Evolutionary conservation across 768 basidiomycete genomes (phyloP).

Genomic region (Macrocybe gigantea): DNA sequence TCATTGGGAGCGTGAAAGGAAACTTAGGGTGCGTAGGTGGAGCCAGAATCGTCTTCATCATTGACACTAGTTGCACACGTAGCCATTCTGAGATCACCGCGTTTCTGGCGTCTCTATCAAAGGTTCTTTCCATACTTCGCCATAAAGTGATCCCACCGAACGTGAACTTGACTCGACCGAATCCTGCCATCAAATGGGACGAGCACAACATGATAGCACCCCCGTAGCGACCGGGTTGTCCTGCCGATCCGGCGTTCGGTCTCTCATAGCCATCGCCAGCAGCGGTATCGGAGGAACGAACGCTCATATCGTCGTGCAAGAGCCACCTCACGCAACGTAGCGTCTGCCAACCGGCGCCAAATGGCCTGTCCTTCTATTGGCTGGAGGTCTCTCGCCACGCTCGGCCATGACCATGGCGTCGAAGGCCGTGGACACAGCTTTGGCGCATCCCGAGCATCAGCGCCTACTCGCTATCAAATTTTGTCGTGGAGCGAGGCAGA

Average conservation of each 20-base stretch:
- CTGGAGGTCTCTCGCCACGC: conserved; percentile 31
- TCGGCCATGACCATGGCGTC: conserved; percentile 13
- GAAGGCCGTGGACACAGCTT: conserved; percentile 1
- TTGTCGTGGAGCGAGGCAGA: conserved; percentile 25
- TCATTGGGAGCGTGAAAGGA: conserved; percentile 40
- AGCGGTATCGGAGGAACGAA: conserved; percentile 41
- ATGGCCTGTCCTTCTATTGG: conserved; percentile 22
- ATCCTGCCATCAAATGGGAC: conserved; percentile 34
- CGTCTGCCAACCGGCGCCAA: background rate
- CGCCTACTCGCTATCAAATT: conserved; percentile 8
- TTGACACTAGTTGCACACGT: too few relatives aligned
- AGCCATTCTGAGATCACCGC: conserved; percentile 37
- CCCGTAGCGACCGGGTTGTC: conserved; percentile 19
- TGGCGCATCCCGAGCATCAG: conserved; percentile 1
- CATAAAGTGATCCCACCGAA: conserved; percentile 31
- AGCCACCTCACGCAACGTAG: conserved; percentile 15
- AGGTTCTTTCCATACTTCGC: conserved; percentile 34
- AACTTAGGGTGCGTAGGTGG: conserved; percentile 33
- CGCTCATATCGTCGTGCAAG: conserved; percentile 34
- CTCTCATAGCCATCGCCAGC: conserved; percentile 33
- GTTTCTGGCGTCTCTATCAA: conserved; percentile 38
- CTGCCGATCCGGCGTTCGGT: conserved; percentile 13
- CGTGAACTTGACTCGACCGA: conserved; percentile 26
- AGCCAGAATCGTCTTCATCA: background rate
- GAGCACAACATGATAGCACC: conserved; percentile 31